Evolutionary conservation across 805 yeast species (phyloP).

Genomic region (Candida namnaoensis): DNA sequence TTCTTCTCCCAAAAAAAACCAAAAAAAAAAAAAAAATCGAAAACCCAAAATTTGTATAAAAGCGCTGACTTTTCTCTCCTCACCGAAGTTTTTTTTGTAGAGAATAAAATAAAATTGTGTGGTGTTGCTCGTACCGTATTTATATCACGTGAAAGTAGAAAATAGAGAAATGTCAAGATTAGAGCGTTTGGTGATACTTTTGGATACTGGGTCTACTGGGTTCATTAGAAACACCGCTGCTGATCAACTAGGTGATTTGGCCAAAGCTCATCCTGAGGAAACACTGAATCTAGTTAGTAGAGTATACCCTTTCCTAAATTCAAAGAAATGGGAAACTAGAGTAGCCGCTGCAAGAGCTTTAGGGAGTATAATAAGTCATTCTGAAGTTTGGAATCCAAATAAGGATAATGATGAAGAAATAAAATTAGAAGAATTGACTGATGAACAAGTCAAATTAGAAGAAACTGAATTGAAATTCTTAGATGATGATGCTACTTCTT

Average conservation of each 20-base stretch:
- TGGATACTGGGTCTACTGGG: slow-evolving; percentile 93
- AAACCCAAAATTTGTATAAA: slow-evolving; percentile 4
- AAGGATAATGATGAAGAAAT: slow-evolving; percentile 18
- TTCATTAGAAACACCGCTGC: slow-evolving; percentile 95
- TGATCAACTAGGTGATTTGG: slow-evolving; percentile 90
- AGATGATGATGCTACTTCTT: slow-evolving; percentile 27
- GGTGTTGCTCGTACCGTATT: too few species aligned
- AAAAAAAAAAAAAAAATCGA: too few species aligned
- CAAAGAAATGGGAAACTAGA: slow-evolving; percentile 92
- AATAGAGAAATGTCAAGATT: slow-evolving; percentile 24
- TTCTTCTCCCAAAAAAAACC: too few species aligned
- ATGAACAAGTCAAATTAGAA: slow-evolving; percentile 15
- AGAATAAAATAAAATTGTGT: too few species aligned
- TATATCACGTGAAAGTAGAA: neutral
- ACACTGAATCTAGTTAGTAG: slow-evolving; percentile 73
- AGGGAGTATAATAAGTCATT: slow-evolving; percentile 83
- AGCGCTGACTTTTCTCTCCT: too few species aligned
- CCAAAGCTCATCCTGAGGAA: slow-evolving; percentile 92
- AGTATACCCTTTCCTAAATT: slow-evolving; percentile 80
- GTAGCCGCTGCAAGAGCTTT: slow-evolving; percentile 90
- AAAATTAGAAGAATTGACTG: slow-evolving; percentile 13
- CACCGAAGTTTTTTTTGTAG: too few species aligned
- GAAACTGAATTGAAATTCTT: slow-evolving; percentile 6
- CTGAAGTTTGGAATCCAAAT: slow-evolving; percentile 82
- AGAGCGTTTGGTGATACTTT: slow-evolving; percentile 34